Base-by-base conservation (phyloP, 257 asterid species). In the Leonotis leonurus region DNA sequence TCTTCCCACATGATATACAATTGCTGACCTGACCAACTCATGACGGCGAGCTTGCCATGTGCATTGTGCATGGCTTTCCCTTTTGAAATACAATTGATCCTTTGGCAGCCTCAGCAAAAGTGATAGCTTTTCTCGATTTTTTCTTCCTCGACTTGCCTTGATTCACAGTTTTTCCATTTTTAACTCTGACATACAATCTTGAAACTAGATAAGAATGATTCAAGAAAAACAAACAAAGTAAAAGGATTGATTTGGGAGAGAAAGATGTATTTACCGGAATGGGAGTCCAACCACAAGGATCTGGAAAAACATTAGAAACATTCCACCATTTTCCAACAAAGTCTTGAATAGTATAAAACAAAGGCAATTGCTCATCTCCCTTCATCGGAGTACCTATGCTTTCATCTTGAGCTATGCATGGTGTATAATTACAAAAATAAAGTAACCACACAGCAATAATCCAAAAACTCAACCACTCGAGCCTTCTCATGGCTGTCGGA, bases 211-310 rank as follows among this genome's bases (percentile, higher is more conserved):
- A 37, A 57, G 22, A 35, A 57, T n/a, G n/a, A n/a, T 21, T 56
- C 62, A 36, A 37, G 45, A 56, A 50, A 50, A 24, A 22, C 49
- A 43, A 43, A 43, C 8, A 14, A 16, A 43, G 10, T n/a, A 8
- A 14, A 14, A 7, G 16, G 49, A 43, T 43, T 43, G 10, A 7
- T 16, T 41, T 3, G n/a, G 1, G 16, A 21, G 17, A 46, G 39
- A 55, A 41, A 55, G 33, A 30, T 2, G 14, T 35, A 35, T 43
- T 5, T 1, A 29, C 99, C 96, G 83, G 97, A 10, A 93, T 87
- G 3, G 99, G 99, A 35, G 97, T 93, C 97, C 99, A 93, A 29
- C 99, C 99, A 78, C 99, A 93, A 21, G 99, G 99, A 82, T 93
- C 99, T 29, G 99, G 97, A 79, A 81, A 93, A 52, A 93, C 96